Conservation (phyloP, 2,329 filamentous ascomycete species). For the Claviceps quebecensis region DNA sequence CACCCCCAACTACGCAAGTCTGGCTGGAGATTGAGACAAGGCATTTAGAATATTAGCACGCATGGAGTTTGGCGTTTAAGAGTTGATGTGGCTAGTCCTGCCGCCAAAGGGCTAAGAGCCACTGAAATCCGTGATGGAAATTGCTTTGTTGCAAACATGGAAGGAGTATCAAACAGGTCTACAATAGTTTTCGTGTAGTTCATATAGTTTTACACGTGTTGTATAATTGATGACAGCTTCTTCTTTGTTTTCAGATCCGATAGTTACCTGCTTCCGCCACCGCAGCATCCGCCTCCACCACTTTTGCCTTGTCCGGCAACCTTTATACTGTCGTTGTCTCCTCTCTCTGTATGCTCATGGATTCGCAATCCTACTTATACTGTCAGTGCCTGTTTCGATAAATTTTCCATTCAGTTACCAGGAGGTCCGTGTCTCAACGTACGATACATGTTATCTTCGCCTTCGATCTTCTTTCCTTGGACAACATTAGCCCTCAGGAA, state of each 20-base stretch:
- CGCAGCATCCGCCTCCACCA: constrained; percentile 20
- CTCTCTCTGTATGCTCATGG: constrained; percentile 79
- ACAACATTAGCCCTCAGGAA: constrained; percentile 77
- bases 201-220: constrained; percentile 8
- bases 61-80: constrained; percentile 18
- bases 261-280: constrained; percentile 1
- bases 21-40: constrained; percentile 56
- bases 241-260: not conserved
- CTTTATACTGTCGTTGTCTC: constrained; percentile 87
- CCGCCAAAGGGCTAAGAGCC: constrained; percentile 2
- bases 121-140: not conserved
- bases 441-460: constrained; percentile 42
- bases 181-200: not conserved
- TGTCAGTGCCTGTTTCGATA: constrained; percentile 3
- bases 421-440: constrained; percentile 19
- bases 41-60: constrained; percentile 5
- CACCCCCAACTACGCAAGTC: constrained; percentile 64
- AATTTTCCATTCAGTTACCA: not conserved
- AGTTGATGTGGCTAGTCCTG: not conserved
- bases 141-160: not conserved
- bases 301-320: constrained; percentile 29
- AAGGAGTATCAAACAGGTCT: constrained; percentile 3
- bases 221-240: constrained; percentile 4
- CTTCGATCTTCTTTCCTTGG: constrained; percentile 51
- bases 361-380: constrained; percentile 58